Conservation (phyloP, 2,329 filamentous ascomycete genomes). For the Paraphoma sp. region DNA sequence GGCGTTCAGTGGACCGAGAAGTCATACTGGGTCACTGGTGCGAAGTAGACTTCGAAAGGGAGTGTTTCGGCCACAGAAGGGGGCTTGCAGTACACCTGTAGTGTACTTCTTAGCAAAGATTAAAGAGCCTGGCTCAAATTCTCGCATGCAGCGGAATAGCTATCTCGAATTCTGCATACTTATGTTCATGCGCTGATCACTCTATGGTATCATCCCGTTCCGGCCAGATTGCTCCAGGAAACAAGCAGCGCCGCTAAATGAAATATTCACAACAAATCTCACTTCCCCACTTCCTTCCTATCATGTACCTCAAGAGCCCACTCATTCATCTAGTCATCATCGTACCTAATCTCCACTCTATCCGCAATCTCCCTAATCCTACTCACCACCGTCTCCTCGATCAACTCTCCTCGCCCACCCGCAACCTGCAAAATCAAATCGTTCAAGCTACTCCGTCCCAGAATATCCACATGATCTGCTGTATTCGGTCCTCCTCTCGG, state of each 20-base stretch:
- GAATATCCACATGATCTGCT: conserved; percentile 95
- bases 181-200: not conserved
- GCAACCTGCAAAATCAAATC: conserved; percentile 88
- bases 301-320: not conserved
- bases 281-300: not conserved
- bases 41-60: not conserved
- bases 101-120: too few species aligned
- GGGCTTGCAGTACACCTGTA: too few species aligned
- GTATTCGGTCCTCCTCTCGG: conserved; percentile 75
- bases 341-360: conserved; percentile 10
- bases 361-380: conserved; percentile 83
- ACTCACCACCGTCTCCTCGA: conserved; percentile 78
- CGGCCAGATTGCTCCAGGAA: not conserved
- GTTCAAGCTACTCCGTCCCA: conserved; percentile 87
- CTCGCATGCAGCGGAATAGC: too few species aligned
- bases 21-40: conserved; percentile 8
- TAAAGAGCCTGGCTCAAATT: too few species aligned
- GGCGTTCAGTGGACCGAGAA: conserved; percentile 6
- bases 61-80: not conserved
- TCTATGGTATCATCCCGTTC: conserved; percentile 18
- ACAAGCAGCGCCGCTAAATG: not conserved
- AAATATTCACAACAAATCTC: not conserved
- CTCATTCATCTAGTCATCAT: conserved; percentile 28
- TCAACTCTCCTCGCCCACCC: conserved; percentile 80
- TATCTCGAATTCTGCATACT: not conserved